Base-by-base conservation (phyloP, 441 rosid species). In the Geranium incanum region DNA sequence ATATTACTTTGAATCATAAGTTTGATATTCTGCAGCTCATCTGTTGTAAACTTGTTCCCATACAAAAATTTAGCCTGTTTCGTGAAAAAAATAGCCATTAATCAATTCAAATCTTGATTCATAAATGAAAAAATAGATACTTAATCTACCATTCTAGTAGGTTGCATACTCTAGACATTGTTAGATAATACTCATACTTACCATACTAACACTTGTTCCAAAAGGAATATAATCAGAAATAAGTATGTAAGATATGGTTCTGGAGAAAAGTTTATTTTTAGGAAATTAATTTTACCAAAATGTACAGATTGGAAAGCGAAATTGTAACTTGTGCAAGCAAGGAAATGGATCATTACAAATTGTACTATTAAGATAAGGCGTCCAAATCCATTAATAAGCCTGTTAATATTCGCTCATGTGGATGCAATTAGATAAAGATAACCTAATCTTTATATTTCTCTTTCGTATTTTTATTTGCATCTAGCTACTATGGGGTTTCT, bases 1-100 rank as follows among this genome's bases (percentile, higher is more conserved):
- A 95, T 84, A 75, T 95, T 93, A 87, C 99, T 95, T 78, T 95
- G 99, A 68, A 95, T 91, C 99, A 95, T 91, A 81, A 93, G 78
- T 90, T 93, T 95, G 33, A 95, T 90, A 75, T 87, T 92, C 80
- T 86, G 96, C 77, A 88, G 84, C 80, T 95, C 99, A 68, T 93
- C 98, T 59, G 60, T 72, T 1, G 87, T 75, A 73, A 95, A 95
- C 84, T 84, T 91, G 84, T 88, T 87, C 66, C 99, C 98, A 13
- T 92, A 93, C 88, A 91, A 84, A 86, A 92, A 86, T 83, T 93
- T 95, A 28, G 97, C 97, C 99, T 95, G 95, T 78, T 55, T 55
- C 18, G 6, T 55, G 62, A 55, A 55, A 16, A 55, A 55, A 15
- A 4, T 0, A 55, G 11, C 5, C 19, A 55, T 55, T 16, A 52